These are phyloP conservation scores for Pseudocercospora fuligena DNA, from an alignment of 2,329 filamentous ascomycete species.

Conservation along the genomic window DNA sequence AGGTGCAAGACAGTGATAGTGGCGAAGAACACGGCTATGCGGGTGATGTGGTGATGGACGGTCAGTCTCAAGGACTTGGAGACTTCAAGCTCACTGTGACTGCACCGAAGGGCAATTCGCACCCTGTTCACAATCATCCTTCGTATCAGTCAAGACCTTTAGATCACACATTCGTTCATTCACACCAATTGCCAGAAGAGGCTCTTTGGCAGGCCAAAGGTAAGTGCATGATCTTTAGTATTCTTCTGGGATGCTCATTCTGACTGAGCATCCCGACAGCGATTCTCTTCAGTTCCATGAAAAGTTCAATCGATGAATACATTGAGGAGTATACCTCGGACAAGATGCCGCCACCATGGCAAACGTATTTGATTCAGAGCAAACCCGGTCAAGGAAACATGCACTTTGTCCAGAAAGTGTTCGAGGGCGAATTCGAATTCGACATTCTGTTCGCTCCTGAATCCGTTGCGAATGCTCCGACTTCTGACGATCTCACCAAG, in stretches of 20 bases:
- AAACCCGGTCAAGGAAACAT: constrained; percentile 73
- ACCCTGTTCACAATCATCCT: constrained; percentile 63
- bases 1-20: constrained; percentile 61
- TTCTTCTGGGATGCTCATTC: constrained; percentile 42
- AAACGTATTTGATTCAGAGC: constrained; percentile 80
- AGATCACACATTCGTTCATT: constrained; percentile 76
- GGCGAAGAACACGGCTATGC: constrained; percentile 61
- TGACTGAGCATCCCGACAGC: constrained; percentile 51
- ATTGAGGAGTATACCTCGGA: constrained; percentile 65
- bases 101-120: constrained; percentile 67
- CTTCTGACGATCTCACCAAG: constrained; percentile 66
- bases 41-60: constrained; percentile 70
- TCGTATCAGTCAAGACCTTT: constrained; percentile 71
- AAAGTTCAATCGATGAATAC: constrained; percentile 65
- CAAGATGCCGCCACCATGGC: constrained; percentile 78
- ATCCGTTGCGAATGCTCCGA: constrained; percentile 51
- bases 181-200: constrained; percentile 68
- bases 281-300: constrained; percentile 67
- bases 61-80: constrained; percentile 73
- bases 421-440: constrained; percentile 87
- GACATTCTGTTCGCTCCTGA: constrained; percentile 87
- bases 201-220: constrained; percentile 82
- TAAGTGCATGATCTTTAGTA: constrained; percentile 40
- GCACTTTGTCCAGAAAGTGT: constrained; percentile 89
- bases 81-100: constrained; percentile 81